Percentiles rank a stretch among this genome's conserved stretches.
Evolutionary conservation across 1,284 basidiomycete genomes (phyloP).

Genomic region (Puccinia horiana): DNA sequence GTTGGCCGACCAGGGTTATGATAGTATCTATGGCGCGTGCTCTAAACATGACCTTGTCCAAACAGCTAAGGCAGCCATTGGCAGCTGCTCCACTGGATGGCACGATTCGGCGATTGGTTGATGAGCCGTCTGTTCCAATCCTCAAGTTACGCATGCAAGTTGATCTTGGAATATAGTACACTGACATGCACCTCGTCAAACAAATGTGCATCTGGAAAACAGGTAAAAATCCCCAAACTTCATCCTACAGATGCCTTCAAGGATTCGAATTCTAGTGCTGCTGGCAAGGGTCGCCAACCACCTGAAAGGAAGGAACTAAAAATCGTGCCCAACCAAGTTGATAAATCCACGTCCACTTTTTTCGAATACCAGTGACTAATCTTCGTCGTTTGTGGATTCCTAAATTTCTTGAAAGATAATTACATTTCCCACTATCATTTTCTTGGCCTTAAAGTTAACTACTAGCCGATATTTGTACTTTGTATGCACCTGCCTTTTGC

Average conservation of each 20-base stretch:
- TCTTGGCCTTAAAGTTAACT: no score
- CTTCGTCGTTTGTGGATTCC: no score
- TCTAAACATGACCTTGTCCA: conserved; percentile 56
- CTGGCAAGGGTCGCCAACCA: not conserved
- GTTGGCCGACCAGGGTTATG: conserved; percentile 79
- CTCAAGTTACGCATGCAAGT: not conserved
- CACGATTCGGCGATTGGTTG: conserved; percentile 48
- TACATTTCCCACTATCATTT: no score
- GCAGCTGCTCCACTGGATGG: conserved; percentile 52
- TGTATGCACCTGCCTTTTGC: no score
- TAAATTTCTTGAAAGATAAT: no score
- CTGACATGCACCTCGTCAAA: conserved; percentile 51
- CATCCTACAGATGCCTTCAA: conserved; percentile 25
- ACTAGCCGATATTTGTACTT: no score
- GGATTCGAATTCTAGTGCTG: not conserved
- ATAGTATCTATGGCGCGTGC: conserved; percentile 81
- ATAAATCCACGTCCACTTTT: not conserved
- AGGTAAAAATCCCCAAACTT: conserved; percentile 51
- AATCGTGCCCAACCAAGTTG: conserved; percentile 27
- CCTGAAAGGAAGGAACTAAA: conserved; percentile 34
- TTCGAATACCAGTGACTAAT: no score
- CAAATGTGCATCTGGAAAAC: conserved; percentile 42
- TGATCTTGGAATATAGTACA: not conserved
- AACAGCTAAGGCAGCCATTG: conserved; percentile 55
- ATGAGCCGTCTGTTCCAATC: not conserved